Conservation (phyloP, 2,329 filamentous ascomycete genomes). For the Bipolaris cookei region DNA sequence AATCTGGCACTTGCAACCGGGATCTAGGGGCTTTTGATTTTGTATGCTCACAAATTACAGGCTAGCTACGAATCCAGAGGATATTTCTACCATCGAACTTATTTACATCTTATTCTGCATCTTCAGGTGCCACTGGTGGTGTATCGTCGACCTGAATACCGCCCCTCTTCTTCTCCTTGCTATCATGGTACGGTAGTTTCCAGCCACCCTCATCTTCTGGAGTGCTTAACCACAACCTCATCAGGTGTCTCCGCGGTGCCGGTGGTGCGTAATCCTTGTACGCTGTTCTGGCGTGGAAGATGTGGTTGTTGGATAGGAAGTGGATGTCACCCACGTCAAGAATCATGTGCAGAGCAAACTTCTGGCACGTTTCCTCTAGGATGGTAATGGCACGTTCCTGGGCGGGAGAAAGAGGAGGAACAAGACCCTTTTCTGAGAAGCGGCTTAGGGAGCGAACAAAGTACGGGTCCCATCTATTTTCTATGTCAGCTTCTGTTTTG, state of each 20-base stretch:
- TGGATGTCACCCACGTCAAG: constrained; percentile 88
- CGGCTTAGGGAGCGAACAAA: constrained; percentile 77
- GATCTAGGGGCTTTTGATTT: background rate
- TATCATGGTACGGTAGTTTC: constrained; percentile 82
- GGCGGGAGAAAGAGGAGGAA: constrained; percentile 72
- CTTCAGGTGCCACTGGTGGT: constrained; percentile 73
- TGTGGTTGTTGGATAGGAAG: constrained; percentile 80
- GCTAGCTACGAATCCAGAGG: constrained; percentile 3
- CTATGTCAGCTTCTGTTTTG: constrained; percentile 14
- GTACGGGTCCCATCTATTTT: constrained; percentile 77
- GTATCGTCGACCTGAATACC: constrained; percentile 87
- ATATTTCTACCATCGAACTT: background rate
- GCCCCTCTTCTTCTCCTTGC: constrained; percentile 81
- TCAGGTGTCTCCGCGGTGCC: constrained; percentile 74
- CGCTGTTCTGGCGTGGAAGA: constrained; percentile 80
- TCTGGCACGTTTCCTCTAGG: constrained; percentile 77
- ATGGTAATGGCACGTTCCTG: constrained; percentile 72
- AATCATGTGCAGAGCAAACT: constrained; percentile 80
- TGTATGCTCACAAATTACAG: constrained; percentile 2
- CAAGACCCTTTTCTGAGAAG: constrained; percentile 74
- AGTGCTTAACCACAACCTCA: constrained; percentile 83
- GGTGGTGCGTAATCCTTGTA: constrained; percentile 76
- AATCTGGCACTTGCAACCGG: constrained; percentile 7
- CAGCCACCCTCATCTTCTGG: constrained; percentile 84
- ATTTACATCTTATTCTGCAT: constrained; percentile 68